phyloP scores from a whole-genome alignment of 2,329 filamentous ascomycete genomes.

The Microdochium trichocladiopsis region DNA sequence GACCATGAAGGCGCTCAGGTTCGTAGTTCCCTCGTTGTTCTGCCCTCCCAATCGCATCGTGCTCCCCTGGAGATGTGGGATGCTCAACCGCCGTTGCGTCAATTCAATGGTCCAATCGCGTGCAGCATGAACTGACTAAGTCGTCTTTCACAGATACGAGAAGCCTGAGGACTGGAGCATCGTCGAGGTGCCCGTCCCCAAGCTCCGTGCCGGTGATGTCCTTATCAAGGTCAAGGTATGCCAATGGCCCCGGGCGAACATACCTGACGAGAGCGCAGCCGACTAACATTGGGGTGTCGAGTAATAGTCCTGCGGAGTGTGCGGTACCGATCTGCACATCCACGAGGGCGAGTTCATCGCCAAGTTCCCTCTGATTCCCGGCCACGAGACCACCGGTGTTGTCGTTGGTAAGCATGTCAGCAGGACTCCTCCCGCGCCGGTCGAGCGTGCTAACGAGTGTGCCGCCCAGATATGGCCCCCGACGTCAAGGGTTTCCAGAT shows the following conservation, averaged over 20 bases:
- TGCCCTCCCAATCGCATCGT: neutral
- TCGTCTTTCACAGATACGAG: slow-evolving; percentile 40
- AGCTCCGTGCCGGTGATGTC: slow-evolving; percentile 51
- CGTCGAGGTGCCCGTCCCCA: slow-evolving; percentile 55
- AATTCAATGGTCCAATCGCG: neutral
- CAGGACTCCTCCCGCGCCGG: slow-evolving; percentile 31
- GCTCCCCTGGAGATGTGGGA: neutral
- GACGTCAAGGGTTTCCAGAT: slow-evolving; percentile 53
- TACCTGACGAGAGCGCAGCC: neutral
- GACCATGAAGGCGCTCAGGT: slow-evolving; percentile 52
- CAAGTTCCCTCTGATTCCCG: slow-evolving; percentile 59
- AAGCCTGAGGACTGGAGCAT: slow-evolving; percentile 55
- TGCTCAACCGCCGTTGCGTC: neutral
- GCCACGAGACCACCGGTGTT: slow-evolving; percentile 62
- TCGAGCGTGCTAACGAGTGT: neutral
- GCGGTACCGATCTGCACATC: slow-evolving; percentile 42
- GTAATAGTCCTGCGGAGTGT: slow-evolving; percentile 23
- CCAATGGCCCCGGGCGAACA: neutral
- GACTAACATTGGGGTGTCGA: slow-evolving; percentile 10
- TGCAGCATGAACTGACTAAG: slow-evolving; percentile 10
- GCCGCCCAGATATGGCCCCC: slow-evolving; percentile 18
- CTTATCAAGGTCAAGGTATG: slow-evolving; percentile 59
- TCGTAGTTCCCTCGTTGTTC: slow-evolving; percentile 14
- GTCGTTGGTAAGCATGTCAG: slow-evolving; percentile 39
- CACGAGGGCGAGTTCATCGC: slow-evolving; percentile 62